Evolutionary conservation across 805 yeast genomes (phyloP).

Genomic region (Ogataea nonfermentans): DNA sequence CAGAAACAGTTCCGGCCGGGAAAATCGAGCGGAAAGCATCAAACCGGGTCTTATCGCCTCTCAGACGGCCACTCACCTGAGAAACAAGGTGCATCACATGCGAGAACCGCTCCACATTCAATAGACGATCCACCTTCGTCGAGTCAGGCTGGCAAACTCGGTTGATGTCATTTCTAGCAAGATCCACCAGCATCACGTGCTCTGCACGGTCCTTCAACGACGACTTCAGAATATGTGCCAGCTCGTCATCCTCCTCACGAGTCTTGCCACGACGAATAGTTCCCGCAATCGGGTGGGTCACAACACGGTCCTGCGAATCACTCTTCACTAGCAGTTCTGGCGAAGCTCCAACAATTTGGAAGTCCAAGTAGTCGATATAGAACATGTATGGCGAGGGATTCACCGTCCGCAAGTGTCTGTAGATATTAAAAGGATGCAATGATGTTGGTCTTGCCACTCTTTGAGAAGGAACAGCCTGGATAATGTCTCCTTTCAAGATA

Average conservation of each 20-base stretch:
- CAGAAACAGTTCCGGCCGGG: conserved; percentile 99
- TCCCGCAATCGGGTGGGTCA: conserved; percentile 98
- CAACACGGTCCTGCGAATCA: conserved; percentile 65
- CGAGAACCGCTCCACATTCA: conserved; percentile 89
- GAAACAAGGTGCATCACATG: conserved; percentile 97
- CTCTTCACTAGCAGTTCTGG: conserved; percentile 91
- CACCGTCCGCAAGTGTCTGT: conserved; percentile 90
- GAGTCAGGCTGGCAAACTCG: conserved; percentile 87
- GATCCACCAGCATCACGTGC: conserved; percentile 97
- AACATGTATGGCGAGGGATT: conserved; percentile 98
- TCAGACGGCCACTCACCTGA: conserved; percentile 87
- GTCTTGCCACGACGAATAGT: conserved; percentile 90
- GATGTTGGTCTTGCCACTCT: conserved; percentile 94
- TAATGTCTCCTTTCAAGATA: conserved; percentile 86
- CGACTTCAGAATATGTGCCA: conserved; percentile 70
- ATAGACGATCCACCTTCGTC: conserved; percentile 81
- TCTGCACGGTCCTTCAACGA: conserved; percentile 94
- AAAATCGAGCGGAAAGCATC: conserved; percentile 97
- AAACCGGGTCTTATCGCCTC: conserved; percentile 82
- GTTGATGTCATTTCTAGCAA: conserved; percentile 95
- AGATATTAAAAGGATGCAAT: conserved; percentile 93
- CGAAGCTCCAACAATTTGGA: conserved; percentile 95
- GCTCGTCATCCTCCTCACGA: conserved; percentile 82
- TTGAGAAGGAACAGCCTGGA: conserved; percentile 98
- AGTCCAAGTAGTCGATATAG: conserved; percentile 86